Conservation (phyloP, 768 basidiomycete species). For the Kwoniella sp. region DNA sequence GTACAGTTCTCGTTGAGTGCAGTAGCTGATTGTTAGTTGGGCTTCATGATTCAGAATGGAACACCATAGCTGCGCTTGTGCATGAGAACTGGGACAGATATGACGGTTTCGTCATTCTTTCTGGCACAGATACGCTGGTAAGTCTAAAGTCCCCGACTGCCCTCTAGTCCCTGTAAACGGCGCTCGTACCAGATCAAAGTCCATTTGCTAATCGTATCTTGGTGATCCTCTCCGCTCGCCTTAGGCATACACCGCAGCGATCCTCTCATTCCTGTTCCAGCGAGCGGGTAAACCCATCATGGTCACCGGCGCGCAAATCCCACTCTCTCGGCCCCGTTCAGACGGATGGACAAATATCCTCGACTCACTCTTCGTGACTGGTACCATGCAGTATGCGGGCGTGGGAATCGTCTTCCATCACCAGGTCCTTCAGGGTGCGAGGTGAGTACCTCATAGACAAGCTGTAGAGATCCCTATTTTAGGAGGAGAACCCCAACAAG, state of each 20-base stretch:
- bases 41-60: slow-evolving; percentile 34
- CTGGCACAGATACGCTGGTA: slow-evolving; percentile 51
- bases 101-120: slow-evolving; percentile 48
- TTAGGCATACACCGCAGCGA: slow-evolving; percentile 49
- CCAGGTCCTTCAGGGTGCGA: slow-evolving; percentile 41
- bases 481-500: too few relatives aligned
- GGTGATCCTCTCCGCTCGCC: not conserved
- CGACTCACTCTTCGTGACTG: slow-evolving; percentile 45
- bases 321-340: slow-evolving; percentile 42
- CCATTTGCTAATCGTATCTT: not conserved
- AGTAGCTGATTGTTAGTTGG: not conserved
- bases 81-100: slow-evolving; percentile 47
- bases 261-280: slow-evolving; percentile 48
- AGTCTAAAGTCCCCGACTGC: slow-evolving; percentile 10
- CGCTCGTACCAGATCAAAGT: not conserved
- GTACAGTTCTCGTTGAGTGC: not conserved
- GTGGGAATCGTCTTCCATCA: slow-evolving; percentile 50
- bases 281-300: slow-evolving; percentile 47
- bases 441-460: slow-evolving; percentile 27
- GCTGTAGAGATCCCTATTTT: too few relatives aligned
- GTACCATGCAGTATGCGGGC: slow-evolving; percentile 40
- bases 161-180: not conserved
- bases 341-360: slow-evolving; percentile 51
- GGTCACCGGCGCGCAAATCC: slow-evolving; percentile 49
- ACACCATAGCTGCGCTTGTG: slow-evolving; percentile 42